Percentiles rank a stretch among this genome's conserved stretches.
Evolutionary conservation across 2,329 filamentous ascomycete species (phyloP).

Genomic region (Ophiostoma triangulosporum): DNA sequence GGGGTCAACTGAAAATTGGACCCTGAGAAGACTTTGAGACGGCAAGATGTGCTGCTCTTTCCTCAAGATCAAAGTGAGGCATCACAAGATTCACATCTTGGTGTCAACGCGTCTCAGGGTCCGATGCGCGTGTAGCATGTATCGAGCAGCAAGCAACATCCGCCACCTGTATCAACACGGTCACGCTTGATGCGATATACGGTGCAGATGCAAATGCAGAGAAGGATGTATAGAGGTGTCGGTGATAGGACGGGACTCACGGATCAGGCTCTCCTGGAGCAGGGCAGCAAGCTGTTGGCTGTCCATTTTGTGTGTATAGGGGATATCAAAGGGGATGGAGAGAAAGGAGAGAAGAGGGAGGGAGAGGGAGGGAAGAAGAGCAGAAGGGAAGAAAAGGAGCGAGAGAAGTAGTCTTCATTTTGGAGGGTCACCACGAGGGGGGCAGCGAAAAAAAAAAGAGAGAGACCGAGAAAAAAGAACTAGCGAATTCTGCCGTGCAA

Average conservation of each 20-base stretch:
- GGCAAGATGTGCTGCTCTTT: background rate
- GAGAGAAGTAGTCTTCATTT: background rate
- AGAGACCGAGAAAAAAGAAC: conserved; percentile 1
- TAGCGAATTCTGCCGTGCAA: conserved; percentile 7
- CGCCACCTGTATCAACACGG: background rate
- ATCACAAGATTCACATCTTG: background rate
- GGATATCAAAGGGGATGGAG: background rate
- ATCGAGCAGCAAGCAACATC: background rate
- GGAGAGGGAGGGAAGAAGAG: background rate
- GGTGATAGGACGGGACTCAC: conserved; percentile 35
- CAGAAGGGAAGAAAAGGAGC: background rate
- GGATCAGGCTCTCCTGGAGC: conserved; percentile 75
- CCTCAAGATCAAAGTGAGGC: conserved; percentile 6
- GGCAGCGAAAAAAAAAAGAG: background rate
- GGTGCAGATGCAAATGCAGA: background rate
- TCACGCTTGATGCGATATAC: background rate
- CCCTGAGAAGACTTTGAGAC: background rate
- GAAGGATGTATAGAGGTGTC: background rate
- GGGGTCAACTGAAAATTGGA: background rate
- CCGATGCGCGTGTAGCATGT: background rate
- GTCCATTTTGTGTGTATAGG: conserved; percentile 42
- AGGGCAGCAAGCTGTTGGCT: conserved; percentile 74
- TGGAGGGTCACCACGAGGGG: background rate
- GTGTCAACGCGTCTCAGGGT: background rate
- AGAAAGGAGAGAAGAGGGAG: background rate